Evolutionary conservation across 1,284 basidiomycete species (phyloP).

Genomic region (Irpex sp.): DNA sequence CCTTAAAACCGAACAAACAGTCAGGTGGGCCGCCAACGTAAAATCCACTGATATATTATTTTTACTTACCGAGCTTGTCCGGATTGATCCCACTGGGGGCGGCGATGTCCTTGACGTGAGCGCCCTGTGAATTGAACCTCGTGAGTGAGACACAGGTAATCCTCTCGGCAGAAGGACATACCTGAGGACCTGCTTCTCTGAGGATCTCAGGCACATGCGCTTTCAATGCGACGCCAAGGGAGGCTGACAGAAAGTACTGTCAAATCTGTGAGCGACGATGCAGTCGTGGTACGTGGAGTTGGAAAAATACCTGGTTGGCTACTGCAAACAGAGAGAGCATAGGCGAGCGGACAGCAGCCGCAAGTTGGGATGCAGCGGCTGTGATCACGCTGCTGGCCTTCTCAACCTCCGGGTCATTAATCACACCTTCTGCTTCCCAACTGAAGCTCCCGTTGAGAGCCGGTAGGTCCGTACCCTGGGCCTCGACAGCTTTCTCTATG

Average conservation of each 20-base stretch:
- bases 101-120: constrained; percentile 28
- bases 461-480: background rate
- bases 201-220: background rate
- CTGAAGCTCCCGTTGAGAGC: background rate
- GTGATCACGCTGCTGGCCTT: constrained; percentile 3
- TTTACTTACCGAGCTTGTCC: constrained; percentile 11
- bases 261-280: background rate
- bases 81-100: constrained; percentile 1
- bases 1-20: background rate
- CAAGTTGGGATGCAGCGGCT: constrained; percentile 18
- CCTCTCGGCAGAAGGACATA: background rate
- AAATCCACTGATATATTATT: too few relatives aligned
- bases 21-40: constrained; percentile 11
- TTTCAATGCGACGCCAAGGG: background rate
- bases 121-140: constrained; percentile 12
- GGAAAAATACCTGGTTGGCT: background rate
- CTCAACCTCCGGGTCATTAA: constrained; percentile 9
- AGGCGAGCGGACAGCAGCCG: constrained; percentile 14
- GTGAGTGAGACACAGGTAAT: background rate
- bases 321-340: constrained; percentile 5
- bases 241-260: background rate
- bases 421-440: constrained; percentile 11
- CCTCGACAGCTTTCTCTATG: background rate
- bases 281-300: background rate
- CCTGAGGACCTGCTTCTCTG: background rate